Evolutionary conservation across 257 asterid genomes (phyloP).

Genomic region (Solanum virginianum): DNA sequence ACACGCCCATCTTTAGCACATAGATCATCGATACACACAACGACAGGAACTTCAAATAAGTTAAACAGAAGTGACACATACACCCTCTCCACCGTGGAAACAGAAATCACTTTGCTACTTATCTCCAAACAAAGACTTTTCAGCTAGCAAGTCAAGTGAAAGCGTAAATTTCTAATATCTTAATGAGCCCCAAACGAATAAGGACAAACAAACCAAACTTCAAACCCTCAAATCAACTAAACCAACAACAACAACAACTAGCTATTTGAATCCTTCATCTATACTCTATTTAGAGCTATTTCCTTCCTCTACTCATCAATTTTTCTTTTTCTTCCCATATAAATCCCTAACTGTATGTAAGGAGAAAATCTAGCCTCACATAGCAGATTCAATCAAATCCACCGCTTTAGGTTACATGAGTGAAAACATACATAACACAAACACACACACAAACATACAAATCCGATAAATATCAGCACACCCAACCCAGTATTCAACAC

Average conservation of each 20-base stretch:
- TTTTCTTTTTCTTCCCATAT: neutral
- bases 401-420: neutral
- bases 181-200: neutral
- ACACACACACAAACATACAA: neutral
- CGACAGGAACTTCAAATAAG: neutral
- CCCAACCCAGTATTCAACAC: neutral
- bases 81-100: neutral
- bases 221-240: neutral
- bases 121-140: neutral
- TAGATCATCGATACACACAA: neutral
- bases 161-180: neutral
- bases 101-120: neutral
- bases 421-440: neutral
- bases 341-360: neutral
- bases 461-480: neutral
- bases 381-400: neutral
- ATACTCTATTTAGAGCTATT: neutral
- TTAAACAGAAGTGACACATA: neutral
- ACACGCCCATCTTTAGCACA: neutral
- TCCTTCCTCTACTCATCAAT: neutral
- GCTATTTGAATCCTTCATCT: neutral
- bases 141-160: neutral
- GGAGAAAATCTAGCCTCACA: neutral
- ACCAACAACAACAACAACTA: neutral
- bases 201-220: neutral